These are phyloP conservation scores for Aspergillus terreus DNA, from an alignment of 2,329 filamentous ascomycete species.

Conservation along the genomic window DNA sequence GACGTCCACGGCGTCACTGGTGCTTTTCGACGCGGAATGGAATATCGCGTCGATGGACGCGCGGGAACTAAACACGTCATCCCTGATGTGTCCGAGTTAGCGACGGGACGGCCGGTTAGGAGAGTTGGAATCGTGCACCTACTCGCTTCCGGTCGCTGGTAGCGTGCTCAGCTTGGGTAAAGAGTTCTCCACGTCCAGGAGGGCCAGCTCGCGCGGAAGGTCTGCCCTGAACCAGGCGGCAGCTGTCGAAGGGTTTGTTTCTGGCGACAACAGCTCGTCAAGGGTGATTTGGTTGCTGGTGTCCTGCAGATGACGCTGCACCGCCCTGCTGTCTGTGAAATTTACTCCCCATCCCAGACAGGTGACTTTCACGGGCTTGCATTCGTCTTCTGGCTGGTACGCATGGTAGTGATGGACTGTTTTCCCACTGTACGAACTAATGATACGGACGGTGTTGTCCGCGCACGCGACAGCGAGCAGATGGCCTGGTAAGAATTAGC, in stretches of 20 bases:
- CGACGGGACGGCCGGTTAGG: slow-evolving; percentile 19
- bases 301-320: slow-evolving; percentile 40
- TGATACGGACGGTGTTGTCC: slow-evolving; percentile 71
- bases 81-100: slow-evolving; percentile 21
- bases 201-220: slow-evolving; percentile 68
- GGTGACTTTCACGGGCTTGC: slow-evolving; percentile 29
- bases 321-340: slow-evolving; percentile 48
- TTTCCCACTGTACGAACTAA: slow-evolving; percentile 78
- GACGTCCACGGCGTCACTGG: slow-evolving; percentile 73
- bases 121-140: slow-evolving; percentile 1
- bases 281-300: slow-evolving; percentile 33
- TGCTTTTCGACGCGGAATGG: slow-evolving; percentile 57
- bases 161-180: slow-evolving; percentile 73
- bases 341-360: slow-evolving; percentile 55
- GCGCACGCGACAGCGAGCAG: slow-evolving; percentile 80
- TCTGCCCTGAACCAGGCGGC: slow-evolving; percentile 45
- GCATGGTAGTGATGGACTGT: slow-evolving; percentile 66
- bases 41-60: slow-evolving; percentile 69
- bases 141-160: slow-evolving; percentile 62
- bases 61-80: slow-evolving; percentile 65
- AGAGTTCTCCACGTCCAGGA: slow-evolving; percentile 71
- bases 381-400: slow-evolving; percentile 17
- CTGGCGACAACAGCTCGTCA: slow-evolving; percentile 41
- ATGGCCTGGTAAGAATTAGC: slow-evolving; percentile 40
- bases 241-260: slow-evolving; percentile 34